Conservation (phyloP, 805 yeast genomes). For the Saccharomycopsis sp. region DNA sequence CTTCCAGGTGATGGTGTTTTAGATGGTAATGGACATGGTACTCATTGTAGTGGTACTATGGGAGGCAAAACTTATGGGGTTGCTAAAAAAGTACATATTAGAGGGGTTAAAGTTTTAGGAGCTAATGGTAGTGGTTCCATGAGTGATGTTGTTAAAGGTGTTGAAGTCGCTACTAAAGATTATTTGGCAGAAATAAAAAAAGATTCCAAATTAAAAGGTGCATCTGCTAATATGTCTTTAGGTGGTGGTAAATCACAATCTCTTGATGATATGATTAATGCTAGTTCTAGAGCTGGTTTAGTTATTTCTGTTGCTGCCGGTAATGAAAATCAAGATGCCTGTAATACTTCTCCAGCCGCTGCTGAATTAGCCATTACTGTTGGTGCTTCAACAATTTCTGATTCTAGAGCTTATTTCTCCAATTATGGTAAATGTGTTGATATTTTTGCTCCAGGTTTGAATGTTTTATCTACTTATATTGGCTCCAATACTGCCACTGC, state of each 20-base stretch:
- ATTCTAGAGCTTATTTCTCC: slow-evolving; percentile 88
- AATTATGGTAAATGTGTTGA: slow-evolving; percentile 95
- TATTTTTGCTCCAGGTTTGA: slow-evolving; percentile 93
- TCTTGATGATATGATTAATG: slow-evolving; percentile 77
- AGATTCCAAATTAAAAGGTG: slow-evolving; percentile 53
- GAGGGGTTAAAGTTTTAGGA: slow-evolving; percentile 52
- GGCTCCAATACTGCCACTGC: slow-evolving; percentile 72
- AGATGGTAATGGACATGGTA: slow-evolving; percentile 56
- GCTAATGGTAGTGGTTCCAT: slow-evolving; percentile 49
- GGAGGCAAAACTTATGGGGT: slow-evolving; percentile 49
- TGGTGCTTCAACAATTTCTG: slow-evolving; percentile 87
- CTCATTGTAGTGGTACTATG: slow-evolving; percentile 60
- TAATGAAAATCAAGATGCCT: slow-evolving; percentile 87
- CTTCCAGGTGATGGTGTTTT: slow-evolving; percentile 38
- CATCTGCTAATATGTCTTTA: slow-evolving; percentile 86
- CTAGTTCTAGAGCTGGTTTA: slow-evolving; percentile 80
- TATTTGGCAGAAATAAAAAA: slow-evolving; percentile 33
- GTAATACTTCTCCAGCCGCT: slow-evolving; percentile 85
- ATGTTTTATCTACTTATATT: slow-evolving; percentile 73
- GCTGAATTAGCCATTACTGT: slow-evolving; percentile 81
- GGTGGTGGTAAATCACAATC: slow-evolving; percentile 92
- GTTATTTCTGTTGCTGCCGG: slow-evolving; percentile 97
- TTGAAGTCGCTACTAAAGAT: slow-evolving; percentile 45
- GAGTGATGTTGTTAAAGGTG: slow-evolving; percentile 54
- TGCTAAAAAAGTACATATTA: slow-evolving; percentile 47